Conservation (phyloP, 441 rosid genomes). For the Euphorbia schlechtendalii region DNA sequence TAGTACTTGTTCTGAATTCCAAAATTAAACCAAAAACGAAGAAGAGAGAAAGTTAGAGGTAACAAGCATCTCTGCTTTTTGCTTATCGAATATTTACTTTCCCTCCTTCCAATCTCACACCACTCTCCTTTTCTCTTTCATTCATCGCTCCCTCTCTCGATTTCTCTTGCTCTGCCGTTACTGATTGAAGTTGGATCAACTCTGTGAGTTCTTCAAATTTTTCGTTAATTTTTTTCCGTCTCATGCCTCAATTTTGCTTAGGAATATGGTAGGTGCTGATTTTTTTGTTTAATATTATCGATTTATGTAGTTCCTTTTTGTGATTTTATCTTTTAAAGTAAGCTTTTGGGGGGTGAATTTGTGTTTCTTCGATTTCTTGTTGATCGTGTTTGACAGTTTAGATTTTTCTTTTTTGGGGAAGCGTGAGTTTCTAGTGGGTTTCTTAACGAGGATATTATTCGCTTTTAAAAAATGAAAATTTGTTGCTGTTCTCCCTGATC, state of each 20-base stretch:
- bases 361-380: background rate
- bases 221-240: background rate
- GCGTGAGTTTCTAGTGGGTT: conserved; percentile 6
- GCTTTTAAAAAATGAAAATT: background rate
- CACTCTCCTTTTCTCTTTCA: conserved; percentile 8
- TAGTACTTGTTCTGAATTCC: background rate
- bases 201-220: conserved; percentile 6
- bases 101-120: conserved; percentile 14
- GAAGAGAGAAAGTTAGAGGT: background rate
- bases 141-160: background rate
- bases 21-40: background rate
- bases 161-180: background rate
- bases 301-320: background rate
- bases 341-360: too few species aligned
- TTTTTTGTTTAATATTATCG: too few species aligned
- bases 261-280: too few species aligned
- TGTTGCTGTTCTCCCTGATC: background rate
- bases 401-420: background rate
- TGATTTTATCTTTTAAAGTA: background rate
- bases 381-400: background rate
- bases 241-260: background rate
- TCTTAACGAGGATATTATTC: background rate
- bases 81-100: conserved; percentile 24
- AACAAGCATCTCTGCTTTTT: conserved; percentile 32
- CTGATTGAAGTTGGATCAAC: background rate